phyloP scores from a whole-genome alignment of 2,329 filamentous ascomycete genomes.

The Trichoderma aggressivum region DNA sequence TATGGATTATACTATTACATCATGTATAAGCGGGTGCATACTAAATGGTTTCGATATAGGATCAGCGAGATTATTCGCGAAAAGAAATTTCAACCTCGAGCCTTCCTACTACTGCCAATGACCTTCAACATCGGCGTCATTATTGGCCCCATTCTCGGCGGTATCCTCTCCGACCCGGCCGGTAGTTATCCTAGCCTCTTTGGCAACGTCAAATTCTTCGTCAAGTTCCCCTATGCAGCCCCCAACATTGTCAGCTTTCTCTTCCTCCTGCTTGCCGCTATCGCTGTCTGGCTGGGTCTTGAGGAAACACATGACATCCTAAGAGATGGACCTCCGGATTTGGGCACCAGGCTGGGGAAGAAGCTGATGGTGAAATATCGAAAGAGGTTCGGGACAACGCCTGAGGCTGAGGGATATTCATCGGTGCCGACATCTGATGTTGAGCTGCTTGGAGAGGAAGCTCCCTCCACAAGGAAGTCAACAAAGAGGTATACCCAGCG shows the following conservation, averaged over 20 bases:
- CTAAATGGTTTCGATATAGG: constrained; percentile 22
- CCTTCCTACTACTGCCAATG: constrained; percentile 74
- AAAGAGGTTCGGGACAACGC: constrained; percentile 21
- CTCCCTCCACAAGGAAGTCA: constrained; percentile 13
- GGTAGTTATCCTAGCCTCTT: constrained; percentile 55
- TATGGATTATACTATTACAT: not conserved
- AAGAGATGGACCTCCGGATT: constrained; percentile 37
- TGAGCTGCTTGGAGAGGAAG: constrained; percentile 21
- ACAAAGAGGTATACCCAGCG: constrained; percentile 42
- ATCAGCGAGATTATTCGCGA: constrained; percentile 68
- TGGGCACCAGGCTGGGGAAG: constrained; percentile 41
- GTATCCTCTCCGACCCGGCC: constrained; percentile 63
- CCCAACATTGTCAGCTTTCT: constrained; percentile 53
- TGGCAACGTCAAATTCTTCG: constrained; percentile 45
- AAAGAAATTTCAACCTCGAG: constrained; percentile 62
- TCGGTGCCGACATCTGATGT: constrained; percentile 25
- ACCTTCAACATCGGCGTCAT: constrained; percentile 71
- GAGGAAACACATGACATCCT: constrained; percentile 53
- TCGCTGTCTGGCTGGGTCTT: constrained; percentile 48
- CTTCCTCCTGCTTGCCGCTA: constrained; percentile 43
- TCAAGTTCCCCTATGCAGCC: constrained; percentile 50
- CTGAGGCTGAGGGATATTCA: constrained; percentile 23
- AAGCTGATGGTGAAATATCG: constrained; percentile 33
- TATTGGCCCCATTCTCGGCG: constrained; percentile 66
- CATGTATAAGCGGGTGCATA: not conserved